Percentiles rank a stretch among this genome's conserved stretches.
phyloP scores from a whole-genome alignment of 805 yeast species.

The Saccharomycopsis synnaedendra region DNA sequence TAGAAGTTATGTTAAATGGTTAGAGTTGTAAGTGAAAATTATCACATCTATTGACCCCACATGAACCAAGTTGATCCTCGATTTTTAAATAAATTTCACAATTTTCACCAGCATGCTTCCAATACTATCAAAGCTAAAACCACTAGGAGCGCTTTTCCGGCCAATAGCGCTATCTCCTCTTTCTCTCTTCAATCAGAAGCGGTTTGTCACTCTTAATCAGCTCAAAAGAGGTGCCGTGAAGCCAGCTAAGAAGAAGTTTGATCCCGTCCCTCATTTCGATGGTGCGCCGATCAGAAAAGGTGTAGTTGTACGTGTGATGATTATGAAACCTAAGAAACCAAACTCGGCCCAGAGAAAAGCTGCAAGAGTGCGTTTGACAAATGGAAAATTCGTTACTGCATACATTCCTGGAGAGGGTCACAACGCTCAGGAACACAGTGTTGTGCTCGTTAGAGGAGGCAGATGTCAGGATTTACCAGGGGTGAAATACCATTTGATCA shows the following conservation, averaged over 20 bases:
- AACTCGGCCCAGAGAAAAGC: slow-evolving; percentile 97
- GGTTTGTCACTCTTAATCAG: slow-evolving; percentile 65
- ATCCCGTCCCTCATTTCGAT: slow-evolving; percentile 74
- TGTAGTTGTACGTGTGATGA: slow-evolving; percentile 88
- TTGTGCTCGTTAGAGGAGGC: slow-evolving; percentile 95
- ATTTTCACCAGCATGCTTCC: too few relatives aligned
- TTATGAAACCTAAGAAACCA: slow-evolving; percentile 94
- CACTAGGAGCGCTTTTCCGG: too few relatives aligned
- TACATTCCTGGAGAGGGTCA: slow-evolving; percentile 99
- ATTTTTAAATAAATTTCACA: too few relatives aligned
- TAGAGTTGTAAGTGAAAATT: too few relatives aligned
- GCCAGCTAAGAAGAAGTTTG: slow-evolving; percentile 34
- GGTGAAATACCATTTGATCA: slow-evolving; percentile 84
- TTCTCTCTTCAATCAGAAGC: slow-evolving; percentile 10
- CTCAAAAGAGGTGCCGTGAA: slow-evolving; percentile 55
- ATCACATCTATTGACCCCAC: too few relatives aligned
- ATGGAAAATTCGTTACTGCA: slow-evolving; percentile 82
- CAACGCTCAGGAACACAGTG: slow-evolving; percentile 95
- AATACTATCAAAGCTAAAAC: too few relatives aligned
- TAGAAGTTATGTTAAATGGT: too few relatives aligned
- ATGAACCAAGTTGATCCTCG: too few relatives aligned
- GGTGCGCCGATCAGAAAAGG: slow-evolving; percentile 84
- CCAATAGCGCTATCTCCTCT: too few relatives aligned
- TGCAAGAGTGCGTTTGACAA: slow-evolving; percentile 84
- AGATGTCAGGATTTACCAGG: slow-evolving; percentile 98